Evolutionary conservation across 2,329 filamentous ascomycete genomes (phyloP).

Genomic region (Escovopsis weberi): DNA sequence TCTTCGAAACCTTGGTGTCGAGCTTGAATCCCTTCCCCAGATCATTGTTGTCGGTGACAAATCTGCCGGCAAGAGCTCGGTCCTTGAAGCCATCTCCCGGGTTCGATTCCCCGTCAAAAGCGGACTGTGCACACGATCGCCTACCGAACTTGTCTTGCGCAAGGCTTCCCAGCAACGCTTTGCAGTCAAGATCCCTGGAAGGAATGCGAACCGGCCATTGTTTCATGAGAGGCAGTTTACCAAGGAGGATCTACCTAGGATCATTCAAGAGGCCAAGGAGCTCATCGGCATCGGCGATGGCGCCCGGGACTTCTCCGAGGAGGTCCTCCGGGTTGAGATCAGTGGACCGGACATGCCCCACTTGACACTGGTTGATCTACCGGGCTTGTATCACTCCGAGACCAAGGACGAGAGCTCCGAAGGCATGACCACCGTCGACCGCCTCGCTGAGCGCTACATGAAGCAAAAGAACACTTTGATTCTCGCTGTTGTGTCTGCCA

Average conservation of each 20-base stretch:
- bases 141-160: constrained; percentile 45
- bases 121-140: constrained; percentile 46
- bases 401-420: constrained; percentile 28
- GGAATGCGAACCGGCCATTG: not conserved
- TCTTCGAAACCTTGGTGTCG: constrained; percentile 7
- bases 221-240: constrained; percentile 16
- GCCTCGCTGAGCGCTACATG: constrained; percentile 42
- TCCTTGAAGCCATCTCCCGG: constrained; percentile 48
- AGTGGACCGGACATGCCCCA: constrained; percentile 32
- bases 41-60: constrained; percentile 47
- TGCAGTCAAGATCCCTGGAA: constrained; percentile 14
- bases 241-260: constrained; percentile 14
- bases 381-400: constrained; percentile 36
- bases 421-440: constrained; percentile 28
- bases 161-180: constrained; percentile 20
- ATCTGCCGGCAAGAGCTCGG: constrained; percentile 48
- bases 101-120: constrained; percentile 44
- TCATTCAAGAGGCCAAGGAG: constrained; percentile 25
- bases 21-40: constrained; percentile 25
- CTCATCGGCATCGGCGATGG: constrained; percentile 33
- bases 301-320: constrained; percentile 24
- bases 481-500: constrained; percentile 40
- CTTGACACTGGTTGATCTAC: constrained; percentile 44
- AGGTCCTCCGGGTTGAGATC: constrained; percentile 34
- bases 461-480: constrained; percentile 40